Evolutionary conservation across 2,329 filamentous ascomycete genomes (phyloP), one percentile per base, ranked within the genome.

Genomic region (Magnaporthales sp.): DNA sequence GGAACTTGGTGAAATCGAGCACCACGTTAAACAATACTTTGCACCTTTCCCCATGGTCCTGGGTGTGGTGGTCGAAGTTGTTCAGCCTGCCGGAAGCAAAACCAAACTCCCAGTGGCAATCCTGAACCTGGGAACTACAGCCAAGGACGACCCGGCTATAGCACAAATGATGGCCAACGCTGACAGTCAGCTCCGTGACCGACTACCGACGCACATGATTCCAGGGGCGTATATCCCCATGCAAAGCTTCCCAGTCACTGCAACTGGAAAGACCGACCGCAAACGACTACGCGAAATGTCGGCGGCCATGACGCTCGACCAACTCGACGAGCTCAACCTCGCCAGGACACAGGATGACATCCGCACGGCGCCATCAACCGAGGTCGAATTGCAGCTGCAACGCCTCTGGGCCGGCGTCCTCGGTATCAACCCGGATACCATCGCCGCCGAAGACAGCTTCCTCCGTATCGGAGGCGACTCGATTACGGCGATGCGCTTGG

Each of bases 161-260:
- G 32, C 32, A 13, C 7, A 38, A 38, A 38, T 38, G 13, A 13
- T 38, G 13, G 13, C 60, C 60, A 13, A 62, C 7, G n/a, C 10
- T 27, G 60, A 29, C 5, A n/a, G 3, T 19, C 60, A 24, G 27
- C 29, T 62, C 27, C 27, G 61, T n/a, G 8, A 62, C 61, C 19
- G 27, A 11, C 6, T 62, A 15, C 61, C 61, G 15, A 19, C 27
- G 8, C 32, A 32, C 11, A 62, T 62, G 30, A 22, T 62, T 30
- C 61, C 61, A 15, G 4, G 29, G 5, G 27, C 61, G 29, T 62
- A 31, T n/a, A 32, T 62, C 13, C 29, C 29, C 15, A 10, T 62
- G 13, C 70, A 73, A n/a, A 71, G 75, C 24, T 82, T 83, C 75
- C 81, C 81, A 0, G 75, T 79, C 1, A 62, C 22, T 15, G 4